phyloP scores from a whole-genome alignment of 1,139 yeast genomes.

The Saccharomycopsis hybrid region DNA sequence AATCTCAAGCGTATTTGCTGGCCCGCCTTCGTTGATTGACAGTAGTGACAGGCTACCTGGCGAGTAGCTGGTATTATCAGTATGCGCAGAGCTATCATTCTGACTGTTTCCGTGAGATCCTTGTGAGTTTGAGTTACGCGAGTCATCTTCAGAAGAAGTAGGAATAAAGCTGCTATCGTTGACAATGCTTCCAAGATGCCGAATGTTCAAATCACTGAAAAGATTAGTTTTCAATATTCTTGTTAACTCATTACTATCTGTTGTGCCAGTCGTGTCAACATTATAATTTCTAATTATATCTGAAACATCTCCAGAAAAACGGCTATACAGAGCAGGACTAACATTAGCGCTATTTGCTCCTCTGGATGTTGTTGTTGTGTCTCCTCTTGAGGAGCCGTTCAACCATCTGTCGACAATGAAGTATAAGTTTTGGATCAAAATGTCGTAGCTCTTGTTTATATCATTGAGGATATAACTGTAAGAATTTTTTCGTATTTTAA shows the following conservation, averaged over 20 bases:
- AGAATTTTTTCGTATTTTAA: not conserved
- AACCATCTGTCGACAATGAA: slow-evolving; percentile 2
- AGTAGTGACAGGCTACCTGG: too few species aligned
- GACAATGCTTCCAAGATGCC: slow-evolving; percentile 15
- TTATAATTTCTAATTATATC: not conserved
- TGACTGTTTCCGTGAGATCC: too few species aligned
- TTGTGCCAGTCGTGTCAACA: not conserved
- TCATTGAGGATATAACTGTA: slow-evolving; percentile 7
- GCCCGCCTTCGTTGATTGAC: too few species aligned
- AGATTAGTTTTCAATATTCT: slow-evolving; percentile 12
- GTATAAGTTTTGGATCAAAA: slow-evolving; percentile 4
- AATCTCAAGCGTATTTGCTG: too few species aligned
- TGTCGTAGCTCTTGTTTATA: slow-evolving; percentile 5
- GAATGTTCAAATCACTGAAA: slow-evolving; percentile 11
- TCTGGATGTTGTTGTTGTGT: too few species aligned
- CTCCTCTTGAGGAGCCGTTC: not conserved
- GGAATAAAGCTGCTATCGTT: slow-evolving; percentile 18
- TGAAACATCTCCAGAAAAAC: too few species aligned
- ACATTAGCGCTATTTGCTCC: not conserved
- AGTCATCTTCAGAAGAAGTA: too few species aligned
- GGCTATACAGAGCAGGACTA: too few species aligned
- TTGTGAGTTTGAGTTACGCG: too few species aligned
- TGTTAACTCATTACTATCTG: slow-evolving; percentile 8
- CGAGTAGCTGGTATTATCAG: not conserved
- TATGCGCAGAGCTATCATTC: not conserved